Base-by-base conservation (phyloP, 306 rosid genomes). In the Parietaria judaica region DNA sequence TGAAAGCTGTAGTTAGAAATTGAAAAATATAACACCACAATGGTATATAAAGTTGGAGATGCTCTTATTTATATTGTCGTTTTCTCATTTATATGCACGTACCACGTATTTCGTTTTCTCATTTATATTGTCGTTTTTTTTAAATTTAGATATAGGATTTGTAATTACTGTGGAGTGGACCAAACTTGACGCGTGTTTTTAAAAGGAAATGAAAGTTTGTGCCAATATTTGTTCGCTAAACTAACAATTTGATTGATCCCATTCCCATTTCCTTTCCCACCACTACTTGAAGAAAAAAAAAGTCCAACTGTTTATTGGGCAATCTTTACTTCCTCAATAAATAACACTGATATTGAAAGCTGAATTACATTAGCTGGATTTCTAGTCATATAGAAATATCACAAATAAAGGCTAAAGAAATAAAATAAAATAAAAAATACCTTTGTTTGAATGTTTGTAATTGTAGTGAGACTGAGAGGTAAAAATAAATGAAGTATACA, bases 111-210 rank as follows among this genome's bases (percentile, higher is more conserved):
- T 23, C 31, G 31, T 23, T 23, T 23, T 23, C 31, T 23, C 31
- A 23, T 23, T 23, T 23, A 5, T 41, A 41, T 41, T 41, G 45
- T 41, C 45, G 7, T 41, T 41, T 41, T 39, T 39, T 41, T 1
- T 5, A 3, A 41, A 41, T 41, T 41, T 41, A 41, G 9, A 41
- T 5, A 3, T 41, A 8, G 45, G 31, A 8, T 41, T 41, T 41
- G 9, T 41, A 41, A 41, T 49, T 58, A 15, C 11, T 6, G 3
- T 41, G 23, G 8, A 58, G 63, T 1, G n/a, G 14, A 38, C 14
- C 63, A 58, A 58, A 58, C 35, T 10, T 34, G 35, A 58, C 49
- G 49, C 63, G 63, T 58, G 37, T 36, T 58, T 58, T 7, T 58
- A 3, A 14, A 14, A 11, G 14, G 1, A 1, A 3, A 7, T 4